Evolutionary conservation across 108 stramenopile species (phyloP).

Genomic region (Epithemia pelagica): DNA sequence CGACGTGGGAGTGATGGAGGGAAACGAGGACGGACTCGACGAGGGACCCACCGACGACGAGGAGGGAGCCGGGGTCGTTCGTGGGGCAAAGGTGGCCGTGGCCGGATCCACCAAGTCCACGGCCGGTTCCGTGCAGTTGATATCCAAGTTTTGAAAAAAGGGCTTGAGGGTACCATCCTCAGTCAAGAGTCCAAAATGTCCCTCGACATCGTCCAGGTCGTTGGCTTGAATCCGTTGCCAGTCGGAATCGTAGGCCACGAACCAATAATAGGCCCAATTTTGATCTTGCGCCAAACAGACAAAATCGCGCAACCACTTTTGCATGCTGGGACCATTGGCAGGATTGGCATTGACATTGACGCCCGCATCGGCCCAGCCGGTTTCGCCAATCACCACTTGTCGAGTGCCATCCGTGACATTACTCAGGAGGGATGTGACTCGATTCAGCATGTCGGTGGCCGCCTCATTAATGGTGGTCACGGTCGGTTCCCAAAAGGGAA

Average conservation of each 20-base stretch:
- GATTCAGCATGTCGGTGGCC: neutral
- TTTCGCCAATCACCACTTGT: conserved; percentile 19
- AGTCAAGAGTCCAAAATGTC: conserved; percentile 3
- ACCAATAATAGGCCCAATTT: conserved; percentile 27
- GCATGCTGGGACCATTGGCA: conserved; percentile 9
- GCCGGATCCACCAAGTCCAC: neutral
- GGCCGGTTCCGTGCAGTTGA: neutral
- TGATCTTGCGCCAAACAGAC: conserved; percentile 14
- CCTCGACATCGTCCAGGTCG: neutral
- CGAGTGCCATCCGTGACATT: neutral
- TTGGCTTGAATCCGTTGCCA: conserved; percentile 27
- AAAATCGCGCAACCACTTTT: conserved; percentile 18
- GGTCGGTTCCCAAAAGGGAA: conserved; percentile 25
- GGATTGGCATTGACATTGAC: conserved; percentile 16
- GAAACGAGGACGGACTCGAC: neutral
- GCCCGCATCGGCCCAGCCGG: conserved; percentile 32
- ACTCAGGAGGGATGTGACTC: neutral
- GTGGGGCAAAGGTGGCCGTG: neutral
- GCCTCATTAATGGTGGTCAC: neutral
- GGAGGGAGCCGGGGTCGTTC: neutral
- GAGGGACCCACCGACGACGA: neutral
- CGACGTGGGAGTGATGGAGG: too few species aligned
- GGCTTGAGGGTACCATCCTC: neutral
- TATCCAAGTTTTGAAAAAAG: neutral
- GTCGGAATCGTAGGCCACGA: conserved; percentile 25